A percentile compares a stretch with the other conserved stretches of the same genome.
Evolutionary conservation across 2,329 filamentous ascomycete genomes (phyloP).

Genomic region (Leptodontidium sp.): DNA sequence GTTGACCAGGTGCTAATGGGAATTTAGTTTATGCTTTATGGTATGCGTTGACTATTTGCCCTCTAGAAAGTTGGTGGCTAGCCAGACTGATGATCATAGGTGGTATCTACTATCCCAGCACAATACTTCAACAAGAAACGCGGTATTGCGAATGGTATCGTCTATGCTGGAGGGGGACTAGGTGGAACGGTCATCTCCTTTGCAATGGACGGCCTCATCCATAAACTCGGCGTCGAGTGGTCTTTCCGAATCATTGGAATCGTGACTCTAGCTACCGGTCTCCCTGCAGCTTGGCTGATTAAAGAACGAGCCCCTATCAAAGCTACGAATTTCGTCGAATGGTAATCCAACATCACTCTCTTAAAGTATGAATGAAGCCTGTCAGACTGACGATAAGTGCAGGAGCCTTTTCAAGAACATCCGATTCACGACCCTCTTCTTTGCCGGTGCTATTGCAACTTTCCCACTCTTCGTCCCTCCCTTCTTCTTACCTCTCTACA

Average conservation of each 20-base stretch:
- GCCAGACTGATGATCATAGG: constrained; percentile 41
- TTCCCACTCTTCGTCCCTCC: constrained; percentile 68
- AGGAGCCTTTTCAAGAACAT: constrained; percentile 61
- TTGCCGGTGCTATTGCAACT: constrained; percentile 62
- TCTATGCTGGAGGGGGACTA: constrained; percentile 62
- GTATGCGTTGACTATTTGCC: constrained; percentile 18
- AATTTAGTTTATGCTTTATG: constrained; percentile 38
- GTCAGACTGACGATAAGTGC: too few relatives aligned
- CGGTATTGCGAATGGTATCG: constrained; percentile 63
- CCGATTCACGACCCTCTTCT: constrained; percentile 61
- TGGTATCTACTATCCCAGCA: constrained; percentile 57
- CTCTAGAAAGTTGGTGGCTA: background rate
- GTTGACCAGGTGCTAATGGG: constrained; percentile 2
- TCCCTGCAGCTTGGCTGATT: constrained; percentile 63
- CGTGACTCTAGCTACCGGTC: constrained; percentile 59
- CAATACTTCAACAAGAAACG: constrained; percentile 64
- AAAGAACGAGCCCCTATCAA: constrained; percentile 55
- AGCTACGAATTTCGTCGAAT: constrained; percentile 56
- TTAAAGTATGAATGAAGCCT: too few relatives aligned
- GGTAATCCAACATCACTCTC: too few relatives aligned
- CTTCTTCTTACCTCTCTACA: constrained; percentile 67
- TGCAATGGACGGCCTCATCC: constrained; percentile 57
- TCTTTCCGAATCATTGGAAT: constrained; percentile 62
- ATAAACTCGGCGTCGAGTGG: constrained; percentile 57
- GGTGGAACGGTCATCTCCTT: constrained; percentile 63